Evolutionary conservation across 176 grass and related monocot species (phyloP), one percentile per base, ranked within the genome.

Genomic region (Themeda triandra): DNA sequence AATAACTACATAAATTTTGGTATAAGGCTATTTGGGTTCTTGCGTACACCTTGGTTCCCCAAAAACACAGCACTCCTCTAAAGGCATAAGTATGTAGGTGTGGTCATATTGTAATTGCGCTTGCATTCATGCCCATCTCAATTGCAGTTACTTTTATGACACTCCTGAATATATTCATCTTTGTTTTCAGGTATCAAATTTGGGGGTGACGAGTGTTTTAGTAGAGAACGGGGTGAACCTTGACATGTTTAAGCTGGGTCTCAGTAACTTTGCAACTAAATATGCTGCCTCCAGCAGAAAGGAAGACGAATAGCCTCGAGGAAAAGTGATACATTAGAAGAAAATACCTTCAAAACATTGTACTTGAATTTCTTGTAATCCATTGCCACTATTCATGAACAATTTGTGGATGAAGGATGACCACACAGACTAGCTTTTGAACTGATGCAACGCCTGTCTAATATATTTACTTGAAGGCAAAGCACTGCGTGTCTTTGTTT

Each of bases 171-270:
- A 3, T 48, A 70, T 78, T 41, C 27, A 29, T 69, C 4, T 19
- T 67, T 64, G 40, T 71, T 89, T 91, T 69, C 88, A 97, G 95
- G 78, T 94, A 41, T 94, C 95, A 37, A 94, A 94, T 83, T 91
- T 97, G 92, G 92, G 95, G 75, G 95, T 91, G 80, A 92, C 92
- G 18, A 80, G 88, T 68, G 83, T 94, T 66, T 76, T 94, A 30
- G 95, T 97, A 62, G 88, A 94, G 59, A 90, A 94, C 1, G 95
- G 90, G 18, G 29, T 97, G 86, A 97, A 97, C 78, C 90, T 97
- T 35, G 88, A 97, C 66, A 92, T 90, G 81, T 89, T 97, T 73
- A 97, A 88, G 92, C 79, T 89, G 74, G 95, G 95, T 40, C 92
- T 97, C 36, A 85, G 76, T 82, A 91, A 97, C 54, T 94, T 94